Conservation (phyloP, 2,329 filamentous ascomycete species). For the Alternaria postmessia region DNA sequence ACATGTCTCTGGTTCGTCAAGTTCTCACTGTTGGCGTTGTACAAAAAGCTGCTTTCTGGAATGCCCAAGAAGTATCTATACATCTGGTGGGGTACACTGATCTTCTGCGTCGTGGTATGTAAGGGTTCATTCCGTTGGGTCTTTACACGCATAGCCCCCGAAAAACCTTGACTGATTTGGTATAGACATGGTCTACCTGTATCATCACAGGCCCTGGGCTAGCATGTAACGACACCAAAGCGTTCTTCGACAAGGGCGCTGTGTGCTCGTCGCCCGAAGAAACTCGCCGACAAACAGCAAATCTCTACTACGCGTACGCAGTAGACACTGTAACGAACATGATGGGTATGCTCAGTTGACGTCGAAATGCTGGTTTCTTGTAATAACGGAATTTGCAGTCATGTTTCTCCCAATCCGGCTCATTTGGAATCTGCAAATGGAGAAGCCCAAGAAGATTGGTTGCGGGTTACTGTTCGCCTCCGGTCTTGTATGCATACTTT, state of each 20-base stretch:
- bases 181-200: slow-evolving; percentile 49
- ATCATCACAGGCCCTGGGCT: slow-evolving; percentile 47
- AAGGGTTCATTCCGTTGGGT: neutral
- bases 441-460: slow-evolving; percentile 43
- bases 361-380: too few relatives aligned
- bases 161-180: slow-evolving; percentile 2
- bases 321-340: slow-evolving; percentile 50
- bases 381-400: slow-evolving; percentile 30
- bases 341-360: slow-evolving; percentile 35
- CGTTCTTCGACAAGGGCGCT: slow-evolving; percentile 38
- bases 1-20: slow-evolving; percentile 53
- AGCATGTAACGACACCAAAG: slow-evolving; percentile 41
- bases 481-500: slow-evolving; percentile 38
- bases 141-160: neutral
- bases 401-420: slow-evolving; percentile 51
- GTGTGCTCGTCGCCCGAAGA: slow-evolving; percentile 40
- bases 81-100: slow-evolving; percentile 50
- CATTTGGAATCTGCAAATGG: slow-evolving; percentile 50
- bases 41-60: slow-evolving; percentile 49
- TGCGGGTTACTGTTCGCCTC: slow-evolving; percentile 39
- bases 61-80: slow-evolving; percentile 40
- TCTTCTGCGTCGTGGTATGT: slow-evolving; percentile 47
- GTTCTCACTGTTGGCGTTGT: slow-evolving; percentile 51
- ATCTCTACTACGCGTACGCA: slow-evolving; percentile 48
- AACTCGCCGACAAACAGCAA: slow-evolving; percentile 41